Percentiles rank a stretch among this genome's conserved stretches.
These are phyloP conservation scores for Metschnikowia corniflorae DNA, from an alignment of 805 yeast genomes.

Conservation along the genomic window DNA sequence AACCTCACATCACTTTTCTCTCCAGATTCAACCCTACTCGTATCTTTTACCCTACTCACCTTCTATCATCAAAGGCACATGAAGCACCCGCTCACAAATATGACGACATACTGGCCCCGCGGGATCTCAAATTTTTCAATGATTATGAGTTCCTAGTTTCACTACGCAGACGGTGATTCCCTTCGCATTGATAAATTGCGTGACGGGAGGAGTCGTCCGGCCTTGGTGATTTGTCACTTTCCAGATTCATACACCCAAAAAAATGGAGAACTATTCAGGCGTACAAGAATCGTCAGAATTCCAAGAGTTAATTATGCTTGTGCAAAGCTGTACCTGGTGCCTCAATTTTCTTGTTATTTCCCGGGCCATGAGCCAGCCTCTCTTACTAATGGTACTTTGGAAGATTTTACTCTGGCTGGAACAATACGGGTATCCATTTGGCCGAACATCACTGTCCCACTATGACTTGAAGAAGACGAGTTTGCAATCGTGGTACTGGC, in stretches of 20 bases:
- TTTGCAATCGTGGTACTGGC: slow-evolving; percentile 37
- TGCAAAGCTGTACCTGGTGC: slow-evolving; percentile 37
- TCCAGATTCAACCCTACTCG: too few relatives aligned
- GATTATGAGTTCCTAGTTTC: slow-evolving; percentile 56
- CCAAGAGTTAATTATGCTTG: slow-evolving; percentile 47
- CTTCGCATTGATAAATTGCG: slow-evolving; percentile 3
- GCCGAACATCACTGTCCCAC: slow-evolving; percentile 45
- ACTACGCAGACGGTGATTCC: not conserved
- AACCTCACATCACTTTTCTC: too few relatives aligned
- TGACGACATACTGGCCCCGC: slow-evolving; percentile 5
- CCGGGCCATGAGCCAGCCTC: slow-evolving; percentile 72
- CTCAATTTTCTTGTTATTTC: slow-evolving; percentile 49
- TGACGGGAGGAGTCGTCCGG: slow-evolving; percentile 17
- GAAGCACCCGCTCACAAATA: slow-evolving; percentile 24
- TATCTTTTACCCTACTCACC: too few relatives aligned
- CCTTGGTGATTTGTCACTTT: slow-evolving; percentile 58
- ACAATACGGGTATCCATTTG: slow-evolving; percentile 43
- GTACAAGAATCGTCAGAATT: slow-evolving; percentile 60
- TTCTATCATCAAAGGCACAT: too few relatives aligned
- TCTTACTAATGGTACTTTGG: slow-evolving; percentile 17
- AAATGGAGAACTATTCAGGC: slow-evolving; percentile 24
- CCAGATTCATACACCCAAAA: slow-evolving; percentile 50
- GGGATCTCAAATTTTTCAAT: slow-evolving; percentile 47
- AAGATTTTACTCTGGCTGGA: slow-evolving; percentile 37
- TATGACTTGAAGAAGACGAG: slow-evolving; percentile 27